Conservation (phyloP, 192 early-diverging fungal genomes). For the Coemansia sp. region DNA sequence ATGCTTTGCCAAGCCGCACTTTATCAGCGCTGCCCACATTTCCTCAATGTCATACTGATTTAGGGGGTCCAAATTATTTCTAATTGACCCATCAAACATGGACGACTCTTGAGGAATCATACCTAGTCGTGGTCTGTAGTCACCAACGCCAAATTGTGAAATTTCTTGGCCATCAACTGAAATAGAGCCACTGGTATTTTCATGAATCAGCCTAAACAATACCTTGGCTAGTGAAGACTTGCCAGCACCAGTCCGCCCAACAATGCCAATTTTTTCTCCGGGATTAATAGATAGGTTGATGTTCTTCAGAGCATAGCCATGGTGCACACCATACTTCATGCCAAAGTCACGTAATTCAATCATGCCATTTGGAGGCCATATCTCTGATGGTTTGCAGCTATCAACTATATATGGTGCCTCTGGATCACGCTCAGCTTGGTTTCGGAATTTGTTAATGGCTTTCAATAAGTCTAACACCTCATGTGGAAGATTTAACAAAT, state of each 20-base stretch:
- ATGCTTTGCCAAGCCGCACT: constrained; percentile 17
- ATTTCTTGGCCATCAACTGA: constrained; percentile 80
- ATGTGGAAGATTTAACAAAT: too few species aligned
- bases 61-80: constrained; percentile 72
- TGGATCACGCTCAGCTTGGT: not conserved
- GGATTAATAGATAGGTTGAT: constrained; percentile 54
- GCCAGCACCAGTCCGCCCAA: constrained; percentile 63
- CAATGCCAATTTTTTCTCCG: constrained; percentile 65
- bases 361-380: constrained; percentile 28
- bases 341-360: constrained; percentile 40
- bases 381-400: not conserved
- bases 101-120: constrained; percentile 69
- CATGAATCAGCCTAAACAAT: constrained; percentile 66
- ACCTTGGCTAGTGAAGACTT: constrained; percentile 65
- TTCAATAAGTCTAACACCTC: not conserved
- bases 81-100: constrained; percentile 65
- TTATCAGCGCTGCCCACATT: constrained; percentile 24
- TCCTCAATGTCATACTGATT: constrained; percentile 22
- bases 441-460: constrained; percentile 1
- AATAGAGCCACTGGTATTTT: constrained; percentile 60
- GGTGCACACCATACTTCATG: constrained; percentile 19
- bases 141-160: constrained; percentile 67
- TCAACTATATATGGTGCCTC: constrained; percentile 22
- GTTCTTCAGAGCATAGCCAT: constrained; percentile 34
- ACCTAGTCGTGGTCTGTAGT: constrained; percentile 58